Conservation (phyloP, 805 yeast genomes). For the Wickerhamomyces queroliae region DNA sequence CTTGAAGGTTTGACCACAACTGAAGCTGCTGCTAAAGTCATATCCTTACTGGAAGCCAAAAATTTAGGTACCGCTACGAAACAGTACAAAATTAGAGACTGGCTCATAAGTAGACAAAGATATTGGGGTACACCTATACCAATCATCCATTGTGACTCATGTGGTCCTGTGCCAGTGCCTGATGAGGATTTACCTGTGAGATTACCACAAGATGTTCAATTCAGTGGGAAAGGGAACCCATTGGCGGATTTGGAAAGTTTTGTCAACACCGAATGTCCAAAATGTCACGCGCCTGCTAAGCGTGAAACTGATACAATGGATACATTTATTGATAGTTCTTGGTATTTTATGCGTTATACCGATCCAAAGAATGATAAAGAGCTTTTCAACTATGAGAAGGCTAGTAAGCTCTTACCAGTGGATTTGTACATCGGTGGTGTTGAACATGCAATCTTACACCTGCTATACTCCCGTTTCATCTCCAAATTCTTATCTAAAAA, state of each 20-base stretch:
- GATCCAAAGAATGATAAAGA: conserved; percentile 57
- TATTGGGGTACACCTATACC: conserved; percentile 99
- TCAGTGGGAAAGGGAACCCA: conserved; percentile 58
- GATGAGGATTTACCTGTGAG: conserved; percentile 78
- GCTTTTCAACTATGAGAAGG: conserved; percentile 50
- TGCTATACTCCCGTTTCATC: conserved; percentile 80
- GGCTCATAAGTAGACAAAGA: conserved; percentile 92
- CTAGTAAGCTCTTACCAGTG: conserved; percentile 63
- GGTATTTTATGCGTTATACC: conserved; percentile 86
- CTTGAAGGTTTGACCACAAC: conserved; percentile 42
- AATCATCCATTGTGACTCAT: conserved; percentile 74
- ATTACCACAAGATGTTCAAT: conserved; percentile 55
- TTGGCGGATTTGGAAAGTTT: conserved; percentile 61
- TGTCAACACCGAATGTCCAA: conserved; percentile 73
- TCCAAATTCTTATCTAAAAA: conserved; percentile 67
- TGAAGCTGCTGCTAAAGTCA: conserved; percentile 48
- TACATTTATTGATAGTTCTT: conserved; percentile 95
- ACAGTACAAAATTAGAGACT: conserved; percentile 74
- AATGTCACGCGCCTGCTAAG: conserved; percentile 65
- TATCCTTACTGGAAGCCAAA: conserved; percentile 30
- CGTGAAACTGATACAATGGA: conserved; percentile 99
- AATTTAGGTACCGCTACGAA: conserved; percentile 41
- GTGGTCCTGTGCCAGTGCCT: conserved; percentile 94
- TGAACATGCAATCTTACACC: conserved; percentile 93
- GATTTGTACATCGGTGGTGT: conserved; percentile 93